These are phyloP conservation scores for Leccinum subrobustum DNA, from an alignment of 1,284 basidiomycete genomes.

Conservation along the genomic window DNA sequence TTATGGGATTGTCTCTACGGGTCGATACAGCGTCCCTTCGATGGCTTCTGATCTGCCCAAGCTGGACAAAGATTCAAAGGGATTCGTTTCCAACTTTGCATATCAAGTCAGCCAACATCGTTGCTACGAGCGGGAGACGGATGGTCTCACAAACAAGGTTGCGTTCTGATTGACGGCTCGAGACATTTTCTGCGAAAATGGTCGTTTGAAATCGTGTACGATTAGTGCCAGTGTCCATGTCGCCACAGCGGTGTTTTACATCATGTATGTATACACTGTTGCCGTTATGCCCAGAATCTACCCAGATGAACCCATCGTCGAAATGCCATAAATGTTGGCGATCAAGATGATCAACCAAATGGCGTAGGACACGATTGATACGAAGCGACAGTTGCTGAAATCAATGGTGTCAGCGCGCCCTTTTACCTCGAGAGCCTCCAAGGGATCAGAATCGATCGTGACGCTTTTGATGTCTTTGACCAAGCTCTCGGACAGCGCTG, in stretches of 20 bases:
- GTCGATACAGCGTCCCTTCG: conserved; percentile 43
- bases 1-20: conserved; percentile 56
- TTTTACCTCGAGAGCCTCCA: background rate
- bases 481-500: background rate
- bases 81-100: conserved; percentile 58
- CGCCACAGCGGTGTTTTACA: background rate
- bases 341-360: conserved; percentile 57
- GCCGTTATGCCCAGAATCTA: background rate
- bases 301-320: conserved; percentile 37
- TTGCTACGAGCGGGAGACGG: conserved; percentile 58
- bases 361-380: conserved; percentile 49
- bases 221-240: conserved; percentile 10
- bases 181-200: background rate
- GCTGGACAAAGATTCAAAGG: conserved; percentile 43
- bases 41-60: conserved; percentile 42
- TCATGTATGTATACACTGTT: background rate
- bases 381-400: conserved; percentile 50
- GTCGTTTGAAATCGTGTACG: conserved; percentile 11
- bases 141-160: conserved; percentile 53
- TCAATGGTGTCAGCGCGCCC: conserved; percentile 28
- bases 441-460: background rate
- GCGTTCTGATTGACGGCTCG: conserved; percentile 47
- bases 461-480: background rate
- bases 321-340: conserved; percentile 63
- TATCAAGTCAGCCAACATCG: conserved; percentile 63